Base-by-base conservation (phyloP, 2,329 filamentous ascomycete species). In the Xylaria sp. region DNA sequence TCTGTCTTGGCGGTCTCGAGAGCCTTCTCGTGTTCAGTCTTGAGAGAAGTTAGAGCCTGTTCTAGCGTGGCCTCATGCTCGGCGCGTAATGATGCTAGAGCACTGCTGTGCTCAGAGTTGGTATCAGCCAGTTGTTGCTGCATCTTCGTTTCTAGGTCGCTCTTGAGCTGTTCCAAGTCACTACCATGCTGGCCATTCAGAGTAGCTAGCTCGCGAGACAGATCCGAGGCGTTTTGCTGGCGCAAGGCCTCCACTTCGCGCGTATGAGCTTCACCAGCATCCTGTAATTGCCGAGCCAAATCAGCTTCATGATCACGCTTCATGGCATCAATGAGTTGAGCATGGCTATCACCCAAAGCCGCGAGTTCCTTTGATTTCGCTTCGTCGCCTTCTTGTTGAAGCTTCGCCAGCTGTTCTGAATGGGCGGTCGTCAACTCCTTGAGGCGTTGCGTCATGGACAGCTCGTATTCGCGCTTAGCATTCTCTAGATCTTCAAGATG, bases 1-100 rank as follows among this genome's bases (percentile, higher is more conserved):
- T 68, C 63, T n/a, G 48, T 61, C 52, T 64, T 53, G 37, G 69
- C 57, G 16, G 65, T 63, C 55, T 70, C 65, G 2, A 72, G 62
- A n/a, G 67, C 65, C 52, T 63, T 61, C 7, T 52, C 48, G 55
- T 72, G 67, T 46, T 65, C 54, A 1, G 55, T 39, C 61, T 66
- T 65, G 1, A 69, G 59, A 47, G 50, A 13, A 42, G 3, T 7
- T 8, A 42, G 8, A 42, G 37, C 55, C 18, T 57, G 59, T 7
- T 64, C 49, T n/a, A 68, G 56, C 18, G 51, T 46, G n/a, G 59
- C 57, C 58, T 68, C 56, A 58, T 69, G 67, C 34, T 65, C 64
- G 16, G 63, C 47, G 23, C 65, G 66, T 34, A 70, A 53, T 9
- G 65, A 64, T 23, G 64, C 63, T 1, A 70, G 52, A 1, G 67